Evolutionary conservation across 108 stramenopile species (phyloP).

Genomic region (Seminavis robusta): DNA sequence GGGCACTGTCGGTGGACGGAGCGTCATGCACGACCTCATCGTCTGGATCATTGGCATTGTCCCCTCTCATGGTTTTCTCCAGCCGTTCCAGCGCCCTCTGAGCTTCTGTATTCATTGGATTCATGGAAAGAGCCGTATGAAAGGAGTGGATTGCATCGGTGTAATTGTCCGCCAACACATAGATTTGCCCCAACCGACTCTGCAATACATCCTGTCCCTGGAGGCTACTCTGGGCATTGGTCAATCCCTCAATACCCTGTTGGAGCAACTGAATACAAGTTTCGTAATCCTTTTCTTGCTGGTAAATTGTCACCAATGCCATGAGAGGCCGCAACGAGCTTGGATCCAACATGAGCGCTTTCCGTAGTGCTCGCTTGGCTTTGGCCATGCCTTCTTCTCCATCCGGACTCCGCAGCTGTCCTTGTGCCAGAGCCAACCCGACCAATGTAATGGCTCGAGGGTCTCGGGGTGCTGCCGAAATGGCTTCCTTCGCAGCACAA

Average conservation of each 20-base stretch:
- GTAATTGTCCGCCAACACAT: slow-evolving; percentile 59
- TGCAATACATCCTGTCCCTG: slow-evolving; percentile 50
- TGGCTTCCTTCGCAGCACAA: slow-evolving; percentile 78
- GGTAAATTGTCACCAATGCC: slow-evolving; percentile 63
- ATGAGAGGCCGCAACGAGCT: slow-evolving; percentile 63
- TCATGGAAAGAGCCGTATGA: slow-evolving; percentile 70
- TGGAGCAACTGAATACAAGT: slow-evolving; percentile 58
- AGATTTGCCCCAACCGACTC: slow-evolving; percentile 68
- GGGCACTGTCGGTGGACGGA: slow-evolving; percentile 12
- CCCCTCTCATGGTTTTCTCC: slow-evolving; percentile 65
- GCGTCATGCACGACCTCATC: slow-evolving; percentile 43
- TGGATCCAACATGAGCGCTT: slow-evolving; percentile 68
- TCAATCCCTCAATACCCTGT: slow-evolving; percentile 55
- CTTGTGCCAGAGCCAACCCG: slow-evolving; percentile 68
- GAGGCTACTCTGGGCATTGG: slow-evolving; percentile 16
- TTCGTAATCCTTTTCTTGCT: slow-evolving; percentile 58
- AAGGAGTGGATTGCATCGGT: slow-evolving; percentile 67
- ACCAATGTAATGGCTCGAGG: slow-evolving; percentile 76
- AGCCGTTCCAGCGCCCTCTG: slow-evolving; percentile 63
- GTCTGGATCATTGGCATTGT: slow-evolving; percentile 13
- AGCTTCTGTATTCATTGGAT: slow-evolving; percentile 63
- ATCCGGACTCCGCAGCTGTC: slow-evolving; percentile 1
- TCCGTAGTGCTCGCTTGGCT: slow-evolving; percentile 75
- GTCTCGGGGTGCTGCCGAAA: slow-evolving; percentile 66
- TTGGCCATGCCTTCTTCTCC: slow-evolving; percentile 54